phyloP scores from a whole-genome alignment of 768 basidiomycete species.

The Exidia glandulosa region DNA sequence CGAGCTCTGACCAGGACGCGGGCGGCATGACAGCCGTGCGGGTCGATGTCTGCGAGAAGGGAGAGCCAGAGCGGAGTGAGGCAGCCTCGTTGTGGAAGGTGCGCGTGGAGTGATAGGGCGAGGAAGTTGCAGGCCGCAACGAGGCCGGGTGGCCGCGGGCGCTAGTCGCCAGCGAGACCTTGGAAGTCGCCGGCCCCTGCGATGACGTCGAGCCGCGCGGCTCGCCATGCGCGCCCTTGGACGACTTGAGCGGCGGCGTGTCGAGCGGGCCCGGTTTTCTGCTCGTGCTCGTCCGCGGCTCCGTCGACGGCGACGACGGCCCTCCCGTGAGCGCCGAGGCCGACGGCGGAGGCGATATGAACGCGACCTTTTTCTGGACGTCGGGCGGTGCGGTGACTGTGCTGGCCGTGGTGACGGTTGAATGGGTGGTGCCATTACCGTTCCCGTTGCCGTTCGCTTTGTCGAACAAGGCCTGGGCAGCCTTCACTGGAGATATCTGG shows the following conservation, averaged over 20 bases:
- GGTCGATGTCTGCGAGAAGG: constrained; percentile 58
- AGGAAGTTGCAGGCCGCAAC: not conserved
- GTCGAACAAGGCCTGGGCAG: not conserved
- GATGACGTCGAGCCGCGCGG: not conserved
- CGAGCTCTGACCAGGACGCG: constrained; percentile 85
- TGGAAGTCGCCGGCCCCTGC: not conserved
- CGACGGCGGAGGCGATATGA: constrained; percentile 71
- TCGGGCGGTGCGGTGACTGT: constrained; percentile 30
- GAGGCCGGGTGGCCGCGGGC: constrained; percentile 1
- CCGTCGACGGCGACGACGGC: not conserved
- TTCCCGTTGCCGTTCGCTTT: constrained; percentile 13
- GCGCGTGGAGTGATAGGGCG: not conserved
- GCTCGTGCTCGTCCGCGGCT: not conserved
- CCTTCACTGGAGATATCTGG: not conserved
- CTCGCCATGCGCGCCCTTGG: not conserved
- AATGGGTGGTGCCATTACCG: constrained; percentile 18
- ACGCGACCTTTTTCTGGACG: constrained; percentile 72
- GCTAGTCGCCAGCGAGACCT: not conserved
- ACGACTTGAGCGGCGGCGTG: not conserved
- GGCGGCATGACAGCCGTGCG: constrained; percentile 68
- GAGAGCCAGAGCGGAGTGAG: constrained; percentile 70
- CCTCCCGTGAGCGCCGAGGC: constrained; percentile 18
- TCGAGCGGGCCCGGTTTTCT: constrained; percentile 11
- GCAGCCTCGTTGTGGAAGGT: constrained; percentile 2
- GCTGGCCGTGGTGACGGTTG: no score